Evolutionary conservation across 176 grass and related monocot species (phyloP).

Genomic region (Poa annua): DNA sequence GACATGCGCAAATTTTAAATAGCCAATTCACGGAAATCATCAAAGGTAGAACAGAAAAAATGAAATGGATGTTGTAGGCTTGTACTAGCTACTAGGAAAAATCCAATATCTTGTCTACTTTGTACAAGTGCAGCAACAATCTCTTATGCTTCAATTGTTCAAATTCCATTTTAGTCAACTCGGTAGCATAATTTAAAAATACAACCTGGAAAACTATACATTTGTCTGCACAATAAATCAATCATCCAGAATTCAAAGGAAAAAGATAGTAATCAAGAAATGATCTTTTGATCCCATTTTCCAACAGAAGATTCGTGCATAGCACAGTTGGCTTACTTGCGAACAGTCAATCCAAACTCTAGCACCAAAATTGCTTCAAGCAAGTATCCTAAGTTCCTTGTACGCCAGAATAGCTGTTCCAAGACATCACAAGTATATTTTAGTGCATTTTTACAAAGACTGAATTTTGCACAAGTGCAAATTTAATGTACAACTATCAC

Average conservation of each 20-base stretch:
- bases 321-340: constrained; percentile 62
- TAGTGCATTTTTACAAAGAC: constrained; percentile 17
- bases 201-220: constrained; percentile 10
- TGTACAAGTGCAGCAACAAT: background rate
- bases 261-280: constrained; percentile 12
- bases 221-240: constrained; percentile 24
- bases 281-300: background rate
- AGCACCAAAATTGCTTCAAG: constrained; percentile 93
- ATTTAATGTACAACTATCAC: constrained; percentile 6
- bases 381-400: constrained; percentile 80
- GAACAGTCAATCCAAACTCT: constrained; percentile 85
- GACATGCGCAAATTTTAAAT: constrained; percentile 3
- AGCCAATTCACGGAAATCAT: constrained; percentile 2
- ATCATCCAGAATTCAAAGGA: constrained; percentile 17
- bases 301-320: constrained; percentile 12
- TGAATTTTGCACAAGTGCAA: background rate
- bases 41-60: constrained; percentile 15
- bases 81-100: constrained; percentile 5
- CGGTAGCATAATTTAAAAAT: background rate
- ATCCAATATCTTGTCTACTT: constrained; percentile 8
- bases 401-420: constrained; percentile 94
- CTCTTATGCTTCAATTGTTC: background rate
- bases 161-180: constrained; percentile 15
- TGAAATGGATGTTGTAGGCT: background rate
- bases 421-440: constrained; percentile 33